These are phyloP conservation scores for Decorospora gaudefroyi DNA, from an alignment of 2,329 filamentous ascomycete species.

Conservation along the genomic window DNA sequence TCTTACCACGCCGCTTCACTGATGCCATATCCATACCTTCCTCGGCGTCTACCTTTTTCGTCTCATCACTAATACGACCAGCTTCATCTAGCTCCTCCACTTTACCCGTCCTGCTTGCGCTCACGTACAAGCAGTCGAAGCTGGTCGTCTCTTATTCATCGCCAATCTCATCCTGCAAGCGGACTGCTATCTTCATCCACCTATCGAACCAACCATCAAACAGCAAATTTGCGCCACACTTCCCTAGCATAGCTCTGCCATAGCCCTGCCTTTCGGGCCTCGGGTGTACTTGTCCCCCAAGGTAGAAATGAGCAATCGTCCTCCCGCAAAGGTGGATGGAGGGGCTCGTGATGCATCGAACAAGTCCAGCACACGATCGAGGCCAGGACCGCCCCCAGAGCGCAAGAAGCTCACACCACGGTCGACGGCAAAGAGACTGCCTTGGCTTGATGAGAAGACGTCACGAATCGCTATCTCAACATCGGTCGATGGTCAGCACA, in stretches of 20 bases:
- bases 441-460: conserved; percentile 39
- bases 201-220: not conserved
- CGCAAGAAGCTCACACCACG: conserved; percentile 18
- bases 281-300: not conserved
- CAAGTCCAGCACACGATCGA: conserved; percentile 1
- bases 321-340: conserved; percentile 3
- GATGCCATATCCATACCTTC: conserved; percentile 13
- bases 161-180: not conserved
- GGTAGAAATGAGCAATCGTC: not conserved
- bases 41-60: conserved; percentile 14
- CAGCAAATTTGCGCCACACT: not conserved
- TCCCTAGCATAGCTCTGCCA: not conserved
- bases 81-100: conserved; percentile 14
- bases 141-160: conserved; percentile 16
- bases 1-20: not conserved
- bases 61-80: conserved; percentile 12
- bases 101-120: not conserved
- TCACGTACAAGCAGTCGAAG: conserved; percentile 10
- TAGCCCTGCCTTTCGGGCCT: not conserved
- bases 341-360: not conserved
- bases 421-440: conserved; percentile 28
- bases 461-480: conserved; percentile 7
- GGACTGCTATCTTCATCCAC: not conserved
- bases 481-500: conserved; percentile 6
- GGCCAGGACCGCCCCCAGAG: not conserved